Percentiles rank a stretch among this genome's conserved stretches.
Conservation (phyloP, 306 rosid species). For the Morella rubra region DNA sequence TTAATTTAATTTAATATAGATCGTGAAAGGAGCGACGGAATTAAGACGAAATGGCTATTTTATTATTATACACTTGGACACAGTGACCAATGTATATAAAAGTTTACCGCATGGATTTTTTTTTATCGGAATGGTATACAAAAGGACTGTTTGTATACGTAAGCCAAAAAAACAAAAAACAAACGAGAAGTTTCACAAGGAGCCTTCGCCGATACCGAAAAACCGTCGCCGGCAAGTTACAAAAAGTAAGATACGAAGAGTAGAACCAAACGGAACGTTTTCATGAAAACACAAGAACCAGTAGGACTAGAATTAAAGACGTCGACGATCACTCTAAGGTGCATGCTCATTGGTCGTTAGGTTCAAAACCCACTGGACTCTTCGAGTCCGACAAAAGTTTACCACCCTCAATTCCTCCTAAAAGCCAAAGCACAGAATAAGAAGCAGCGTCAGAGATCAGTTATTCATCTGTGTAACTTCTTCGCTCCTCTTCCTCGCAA, state of each 20-base stretch:
- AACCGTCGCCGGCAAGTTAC: neutral
- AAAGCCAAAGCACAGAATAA: constrained; percentile 15
- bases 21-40: no score
- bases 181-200: neutral
- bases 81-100: no score
- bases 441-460: neutral
- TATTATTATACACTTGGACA: no score
- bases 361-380: constrained; percentile 5
- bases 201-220: neutral
- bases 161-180: no score
- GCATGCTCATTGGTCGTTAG: constrained; percentile 21
- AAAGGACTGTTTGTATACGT: no score
- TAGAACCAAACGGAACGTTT: neutral
- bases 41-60: no score
- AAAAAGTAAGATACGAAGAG: neutral
- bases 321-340: constrained; percentile 20
- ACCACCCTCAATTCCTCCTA: constrained; percentile 31
- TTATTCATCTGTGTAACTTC: neutral
- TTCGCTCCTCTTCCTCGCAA: constrained; percentile 18
- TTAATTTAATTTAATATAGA: no score
- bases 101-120: no score
- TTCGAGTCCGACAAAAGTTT: constrained; percentile 32
- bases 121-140: no score
- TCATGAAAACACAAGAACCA: neutral
- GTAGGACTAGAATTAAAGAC: neutral